Conservation (phyloP, 257 asterid species). For the Solanum pinnatisectum region DNA sequence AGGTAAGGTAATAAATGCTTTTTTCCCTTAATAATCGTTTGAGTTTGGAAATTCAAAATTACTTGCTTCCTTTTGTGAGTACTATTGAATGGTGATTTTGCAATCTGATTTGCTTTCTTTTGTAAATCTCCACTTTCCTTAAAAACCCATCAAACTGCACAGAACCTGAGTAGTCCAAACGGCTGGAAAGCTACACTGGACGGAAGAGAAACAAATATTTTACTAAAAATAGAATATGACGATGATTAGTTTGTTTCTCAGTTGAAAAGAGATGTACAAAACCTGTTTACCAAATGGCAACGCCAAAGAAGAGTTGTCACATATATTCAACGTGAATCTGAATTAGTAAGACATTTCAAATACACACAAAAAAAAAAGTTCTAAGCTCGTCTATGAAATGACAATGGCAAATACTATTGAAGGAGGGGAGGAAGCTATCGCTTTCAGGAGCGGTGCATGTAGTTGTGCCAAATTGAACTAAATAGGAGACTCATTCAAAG, state of each 20-base stretch:
- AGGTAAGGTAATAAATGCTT: background rate
- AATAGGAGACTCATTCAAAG: background rate
- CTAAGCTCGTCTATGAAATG: background rate
- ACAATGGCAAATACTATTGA: background rate
- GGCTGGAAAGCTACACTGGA: background rate
- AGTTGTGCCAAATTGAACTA: background rate
- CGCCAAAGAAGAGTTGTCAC: background rate
- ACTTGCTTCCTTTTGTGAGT: background rate
- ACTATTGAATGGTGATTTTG: background rate
- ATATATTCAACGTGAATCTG: background rate
- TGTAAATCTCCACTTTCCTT: background rate
- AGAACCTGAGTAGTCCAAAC: background rate
- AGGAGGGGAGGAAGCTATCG: background rate
- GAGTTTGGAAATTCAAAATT: background rate
- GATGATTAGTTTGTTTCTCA: background rate
- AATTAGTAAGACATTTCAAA: background rate
- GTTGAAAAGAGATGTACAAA: background rate
- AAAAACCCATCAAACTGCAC: background rate
- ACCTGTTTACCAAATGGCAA: background rate
- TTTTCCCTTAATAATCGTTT: background rate
- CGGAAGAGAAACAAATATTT: background rate
- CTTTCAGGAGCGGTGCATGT: background rate
- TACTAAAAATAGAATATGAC: background rate
- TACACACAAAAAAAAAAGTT: no score
- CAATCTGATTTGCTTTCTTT: background rate